phyloP scores from a whole-genome alignment of 2,329 filamentous ascomycete species.

The Fusarium anthophilum region DNA sequence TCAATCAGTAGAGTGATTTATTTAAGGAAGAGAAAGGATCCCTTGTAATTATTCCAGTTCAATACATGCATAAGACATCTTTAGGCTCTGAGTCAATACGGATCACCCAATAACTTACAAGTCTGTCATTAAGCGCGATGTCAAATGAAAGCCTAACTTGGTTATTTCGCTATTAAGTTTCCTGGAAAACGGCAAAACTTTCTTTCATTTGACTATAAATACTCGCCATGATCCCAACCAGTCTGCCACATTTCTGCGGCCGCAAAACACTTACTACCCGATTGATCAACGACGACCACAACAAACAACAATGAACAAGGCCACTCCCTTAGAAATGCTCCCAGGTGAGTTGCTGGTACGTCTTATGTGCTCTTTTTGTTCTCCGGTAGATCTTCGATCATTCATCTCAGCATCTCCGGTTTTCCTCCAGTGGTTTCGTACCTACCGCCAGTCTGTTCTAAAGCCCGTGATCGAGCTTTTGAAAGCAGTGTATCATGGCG shows the following conservation, averaged over 20 bases:
- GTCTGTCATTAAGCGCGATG: not conserved
- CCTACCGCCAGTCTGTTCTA: not conserved
- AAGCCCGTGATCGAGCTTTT: not conserved
- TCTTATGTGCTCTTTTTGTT: not conserved
- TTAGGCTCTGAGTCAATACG: not conserved
- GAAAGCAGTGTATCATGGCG: not conserved
- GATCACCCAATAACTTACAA: not conserved
- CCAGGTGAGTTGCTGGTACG: not conserved
- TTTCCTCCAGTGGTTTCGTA: not conserved
- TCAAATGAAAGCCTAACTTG: not conserved
- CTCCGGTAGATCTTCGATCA: not conserved
- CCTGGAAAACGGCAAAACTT: fast-evolving
- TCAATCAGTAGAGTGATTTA: not conserved
- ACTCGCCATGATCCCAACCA: not conserved
- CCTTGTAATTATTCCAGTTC: not conserved
- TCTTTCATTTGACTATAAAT: not conserved
- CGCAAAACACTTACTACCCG: not conserved
- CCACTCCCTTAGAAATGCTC: not conserved
- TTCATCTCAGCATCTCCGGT: not conserved
- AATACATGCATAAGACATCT: not conserved
- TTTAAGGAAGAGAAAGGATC: not conserved
- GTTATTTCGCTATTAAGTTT: not conserved
- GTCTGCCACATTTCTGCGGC: not conserved
- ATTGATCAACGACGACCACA: not conserved
- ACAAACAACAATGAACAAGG: not conserved